Percentiles rank a stretch among this genome's conserved stretches.
Conservation (phyloP, 495 filamentous ascomycete genomes). For the Aspergillus hancockii region DNA sequence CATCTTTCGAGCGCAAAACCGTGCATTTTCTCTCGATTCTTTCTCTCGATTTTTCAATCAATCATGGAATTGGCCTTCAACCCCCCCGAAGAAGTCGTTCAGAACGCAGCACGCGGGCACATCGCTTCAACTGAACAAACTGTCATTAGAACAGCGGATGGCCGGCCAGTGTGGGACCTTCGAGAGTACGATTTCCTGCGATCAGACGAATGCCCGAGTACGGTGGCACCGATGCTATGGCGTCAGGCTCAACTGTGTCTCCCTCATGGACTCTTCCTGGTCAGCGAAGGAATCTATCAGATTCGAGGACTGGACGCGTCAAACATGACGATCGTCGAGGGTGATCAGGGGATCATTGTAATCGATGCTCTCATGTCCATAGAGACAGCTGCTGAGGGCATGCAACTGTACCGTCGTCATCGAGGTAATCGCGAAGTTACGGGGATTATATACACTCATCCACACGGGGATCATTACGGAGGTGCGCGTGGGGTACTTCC, state of each 20-base stretch:
- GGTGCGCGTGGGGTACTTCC: slow-evolving; percentile 23
- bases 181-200: slow-evolving; percentile 23
- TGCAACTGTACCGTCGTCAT: slow-evolving; percentile 22
- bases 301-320: slow-evolving; percentile 27
- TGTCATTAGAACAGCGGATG: slow-evolving; percentile 12
- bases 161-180: slow-evolving; percentile 22
- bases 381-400: slow-evolving; percentile 18
- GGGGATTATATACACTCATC: slow-evolving; percentile 29
- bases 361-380: slow-evolving; percentile 25
- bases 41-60: too few species aligned
- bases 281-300: slow-evolving; percentile 27
- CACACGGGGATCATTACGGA: slow-evolving; percentile 28
- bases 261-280: slow-evolving; percentile 23
- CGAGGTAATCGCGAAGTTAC: slow-evolving; percentile 20
- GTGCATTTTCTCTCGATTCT: too few species aligned
- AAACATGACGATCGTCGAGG: slow-evolving; percentile 30
- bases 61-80: too few species aligned
- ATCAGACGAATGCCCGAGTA: slow-evolving; percentile 15
- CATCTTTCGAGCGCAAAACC: too few species aligned
- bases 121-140: too few species aligned
- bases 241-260: slow-evolving; percentile 20
- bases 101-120: too few species aligned
- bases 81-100: too few species aligned
- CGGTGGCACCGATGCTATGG: slow-evolving; percentile 28
- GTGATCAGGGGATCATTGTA: slow-evolving; percentile 22